Base-by-base conservation (phyloP, 2,329 filamentous ascomycete species). In the Beauveria sp. region DNA sequence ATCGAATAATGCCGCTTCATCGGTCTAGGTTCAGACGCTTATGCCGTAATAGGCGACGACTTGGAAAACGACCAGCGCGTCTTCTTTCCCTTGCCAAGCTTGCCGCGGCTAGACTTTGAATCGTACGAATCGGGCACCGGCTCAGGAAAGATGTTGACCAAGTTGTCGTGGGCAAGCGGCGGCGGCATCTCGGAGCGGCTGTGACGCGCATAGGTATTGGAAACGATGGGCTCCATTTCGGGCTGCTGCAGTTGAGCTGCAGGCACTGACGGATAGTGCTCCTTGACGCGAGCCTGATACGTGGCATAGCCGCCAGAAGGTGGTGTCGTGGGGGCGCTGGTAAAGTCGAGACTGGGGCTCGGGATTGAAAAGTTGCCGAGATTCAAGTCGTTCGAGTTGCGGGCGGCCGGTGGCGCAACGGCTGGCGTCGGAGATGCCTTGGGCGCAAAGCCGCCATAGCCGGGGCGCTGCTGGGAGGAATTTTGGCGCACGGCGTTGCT, bases 201-300 rank as follows among this genome's bases (percentile, higher is more conserved):
- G 30, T 54, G 50, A 12, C 50, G 58, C 16, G 58, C 1, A 42
- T 55, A 54, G 16, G 4, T 42, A 34, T 34, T 58, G 53, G 72
- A 69, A n/a, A 70, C 65, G 54, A 74, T 72, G 8, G 67, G 67
- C 53, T 71, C 70, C 18, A 72, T 58, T 50, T 73, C 72, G 1
- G 68, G 24, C 64, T 62, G 58, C 66, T 66, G 52, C 8, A 45
- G 65, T 61, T 58, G 40, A 20, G 54, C 26, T 7, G 26, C n/a
- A 20, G n/a, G 4, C 18, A 6, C 8, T 9, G 24, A 7, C 38
- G 51, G 9, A n/a, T 38, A 16, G 12, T 67, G 65, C 9, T 70
- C 69, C 58, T 66, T 70, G 14, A 49, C 28, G 28, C 40, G 49
- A 16, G 26, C 14, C 49, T 40, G 18, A 28, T 53, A n/a, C 58